Conservation (phyloP, 2,329 filamentous ascomycete genomes). For the Neocucurbitaria cava region DNA sequence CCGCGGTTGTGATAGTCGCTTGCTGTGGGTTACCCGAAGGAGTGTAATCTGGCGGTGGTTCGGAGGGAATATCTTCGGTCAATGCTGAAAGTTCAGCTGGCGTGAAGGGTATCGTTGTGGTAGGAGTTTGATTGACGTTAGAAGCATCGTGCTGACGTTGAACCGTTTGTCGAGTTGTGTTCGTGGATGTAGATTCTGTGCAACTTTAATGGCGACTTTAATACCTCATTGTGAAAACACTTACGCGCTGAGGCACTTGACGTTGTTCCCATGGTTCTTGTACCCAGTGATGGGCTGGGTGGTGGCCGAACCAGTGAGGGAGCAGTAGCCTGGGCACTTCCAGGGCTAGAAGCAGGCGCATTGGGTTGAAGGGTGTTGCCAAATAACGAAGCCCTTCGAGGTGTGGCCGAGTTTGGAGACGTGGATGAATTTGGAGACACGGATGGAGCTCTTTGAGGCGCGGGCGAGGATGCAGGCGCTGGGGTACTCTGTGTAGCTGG, state of each 20-base stretch:
- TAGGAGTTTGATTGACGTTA: neutral
- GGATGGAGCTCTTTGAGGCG: neutral
- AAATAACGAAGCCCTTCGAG: neutral
- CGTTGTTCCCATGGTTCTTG: neutral
- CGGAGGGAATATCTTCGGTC: neutral
- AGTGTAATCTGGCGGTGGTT: neutral
- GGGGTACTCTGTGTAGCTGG: neutral
- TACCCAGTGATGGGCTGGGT: neutral
- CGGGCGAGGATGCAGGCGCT: neutral
- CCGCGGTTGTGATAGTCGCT: neutral
- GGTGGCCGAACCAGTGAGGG: neutral
- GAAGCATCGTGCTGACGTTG: slow-evolving; percentile 1
- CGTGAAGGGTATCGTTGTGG: neutral
- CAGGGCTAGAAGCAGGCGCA: neutral
- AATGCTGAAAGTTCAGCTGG: neutral
- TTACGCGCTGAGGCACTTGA: neutral
- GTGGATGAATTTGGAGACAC: neutral
- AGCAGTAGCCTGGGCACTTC: neutral
- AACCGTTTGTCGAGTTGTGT: neutral
- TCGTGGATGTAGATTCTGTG: neutral
- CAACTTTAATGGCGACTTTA: neutral
- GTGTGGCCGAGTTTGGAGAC: neutral
- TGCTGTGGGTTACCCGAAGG: neutral
- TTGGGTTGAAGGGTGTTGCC: neutral
- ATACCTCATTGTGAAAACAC: neutral